Percentiles rank a stretch among this genome's conserved stretches.
Conservation (phyloP, 768 basidiomycete species). For the Termitomyces sp. region DNA sequence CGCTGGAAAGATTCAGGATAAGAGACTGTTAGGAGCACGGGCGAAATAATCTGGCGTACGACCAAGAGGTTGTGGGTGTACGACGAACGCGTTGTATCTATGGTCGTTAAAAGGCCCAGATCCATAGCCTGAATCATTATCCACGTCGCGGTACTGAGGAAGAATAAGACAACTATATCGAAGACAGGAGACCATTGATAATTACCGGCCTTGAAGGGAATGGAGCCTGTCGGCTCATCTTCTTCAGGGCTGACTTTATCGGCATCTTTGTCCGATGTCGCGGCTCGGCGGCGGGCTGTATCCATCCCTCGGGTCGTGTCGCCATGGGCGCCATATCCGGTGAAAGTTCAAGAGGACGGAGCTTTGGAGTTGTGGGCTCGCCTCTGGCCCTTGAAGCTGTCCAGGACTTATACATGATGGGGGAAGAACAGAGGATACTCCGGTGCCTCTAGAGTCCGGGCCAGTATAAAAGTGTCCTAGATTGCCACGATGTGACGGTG, state of each 20-base stretch:
- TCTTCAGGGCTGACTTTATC: slow-evolving; percentile 3
- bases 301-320: slow-evolving; percentile 1
- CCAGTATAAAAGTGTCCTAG: slow-evolving; percentile 21
- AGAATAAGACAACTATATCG: neutral
- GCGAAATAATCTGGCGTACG: neutral
- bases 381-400: slow-evolving; percentile 15
- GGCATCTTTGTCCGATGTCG: slow-evolving; percentile 9
- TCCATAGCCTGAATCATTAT: neutral
- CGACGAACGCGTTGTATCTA: neutral
- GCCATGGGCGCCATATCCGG: no score
- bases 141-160: neutral
- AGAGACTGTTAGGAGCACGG: neutral
- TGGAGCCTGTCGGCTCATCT: neutral
- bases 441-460: slow-evolving; percentile 14
- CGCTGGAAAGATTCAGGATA: neutral
- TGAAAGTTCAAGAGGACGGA: neutral
- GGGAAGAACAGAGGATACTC: slow-evolving; percentile 9
- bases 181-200: neutral
- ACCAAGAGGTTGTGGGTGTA: neutral
- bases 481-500: slow-evolving; percentile 27
- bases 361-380: slow-evolving; percentile 28
- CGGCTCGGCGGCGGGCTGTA: slow-evolving; percentile 13
- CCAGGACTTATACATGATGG: slow-evolving; percentile 30
- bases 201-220: neutral
- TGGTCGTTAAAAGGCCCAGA: neutral